Percentiles rank a stretch among this genome's conserved stretches.
phyloP scores from a whole-genome alignment of 805 yeast genomes.

The Naumovozyma baii region DNA sequence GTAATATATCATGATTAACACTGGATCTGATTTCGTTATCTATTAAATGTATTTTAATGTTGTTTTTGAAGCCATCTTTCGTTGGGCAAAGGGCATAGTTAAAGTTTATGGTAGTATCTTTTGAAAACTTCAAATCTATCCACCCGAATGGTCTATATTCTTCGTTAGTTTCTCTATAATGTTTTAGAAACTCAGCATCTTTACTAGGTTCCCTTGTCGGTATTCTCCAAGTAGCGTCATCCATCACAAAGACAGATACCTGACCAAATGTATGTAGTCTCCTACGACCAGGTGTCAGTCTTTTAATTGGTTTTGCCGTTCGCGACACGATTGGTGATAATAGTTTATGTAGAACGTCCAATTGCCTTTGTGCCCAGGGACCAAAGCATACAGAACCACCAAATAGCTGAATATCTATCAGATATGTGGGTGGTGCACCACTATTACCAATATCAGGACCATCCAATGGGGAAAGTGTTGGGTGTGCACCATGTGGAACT shows the following conservation, averaged over 20 bases:
- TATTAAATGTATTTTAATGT: conserved; percentile 36
- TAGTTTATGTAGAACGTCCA: conserved; percentile 51
- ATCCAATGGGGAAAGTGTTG: conserved; percentile 26
- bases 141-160: conserved; percentile 74
- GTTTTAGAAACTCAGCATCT: conserved; percentile 39
- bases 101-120: conserved; percentile 41
- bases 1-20: conserved; percentile 77
- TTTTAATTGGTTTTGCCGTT: conserved; percentile 40
- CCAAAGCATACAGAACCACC: conserved; percentile 74
- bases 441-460: conserved; percentile 51
- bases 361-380: conserved; percentile 90
- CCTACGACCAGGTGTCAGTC: conserved; percentile 38
- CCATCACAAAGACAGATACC: conserved; percentile 46
- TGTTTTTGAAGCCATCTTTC: conserved; percentile 46
- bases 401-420: conserved; percentile 48
- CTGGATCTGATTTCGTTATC: conserved; percentile 66
- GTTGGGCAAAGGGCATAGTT: conserved; percentile 46
- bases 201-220: conserved; percentile 84
- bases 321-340: conserved; percentile 60
- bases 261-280: conserved; percentile 52
- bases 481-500: conserved; percentile 35
- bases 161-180: conserved; percentile 27
- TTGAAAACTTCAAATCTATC: conserved; percentile 62
- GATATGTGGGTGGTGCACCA: conserved; percentile 50
- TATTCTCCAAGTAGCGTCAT: conserved; percentile 58